Evolutionary conservation across 2,329 filamentous ascomycete genomes (phyloP).

Genomic region (Rutstroemia sp.): DNA sequence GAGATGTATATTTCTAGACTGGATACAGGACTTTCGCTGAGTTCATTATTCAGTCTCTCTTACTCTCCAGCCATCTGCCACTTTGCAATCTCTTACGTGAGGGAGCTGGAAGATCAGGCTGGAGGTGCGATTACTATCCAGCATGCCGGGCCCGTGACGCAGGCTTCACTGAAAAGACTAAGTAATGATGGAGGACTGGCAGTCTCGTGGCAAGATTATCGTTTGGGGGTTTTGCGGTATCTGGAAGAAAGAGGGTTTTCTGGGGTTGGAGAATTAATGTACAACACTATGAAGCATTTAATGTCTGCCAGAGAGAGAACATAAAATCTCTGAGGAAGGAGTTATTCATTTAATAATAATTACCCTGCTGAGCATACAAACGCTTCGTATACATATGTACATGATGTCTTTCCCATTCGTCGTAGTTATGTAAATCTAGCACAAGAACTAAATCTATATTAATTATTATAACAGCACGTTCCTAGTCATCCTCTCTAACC

Average conservation of each 20-base stretch:
- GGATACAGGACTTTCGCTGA: slow-evolving; percentile 40
- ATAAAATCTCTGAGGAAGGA: not conserved
- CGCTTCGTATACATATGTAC: not conserved
- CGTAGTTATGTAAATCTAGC: not conserved
- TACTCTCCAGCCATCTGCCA: slow-evolving; percentile 50
- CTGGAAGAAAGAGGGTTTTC: slow-evolving; percentile 55
- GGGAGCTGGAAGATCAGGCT: slow-evolving; percentile 49
- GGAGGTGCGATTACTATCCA: slow-evolving; percentile 37
- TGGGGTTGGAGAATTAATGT: slow-evolving; percentile 66
- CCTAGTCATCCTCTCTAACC: not conserved
- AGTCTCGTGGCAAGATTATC: slow-evolving; percentile 67
- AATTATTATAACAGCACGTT: slow-evolving; percentile 6
- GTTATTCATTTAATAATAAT: not conserved
- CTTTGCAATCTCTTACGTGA: slow-evolving; percentile 47
- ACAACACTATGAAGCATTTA: slow-evolving; percentile 72
- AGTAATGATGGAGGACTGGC: slow-evolving; percentile 57
- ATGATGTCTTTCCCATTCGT: not conserved
- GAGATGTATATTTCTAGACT: slow-evolving; percentile 42
- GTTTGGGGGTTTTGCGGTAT: slow-evolving; percentile 62
- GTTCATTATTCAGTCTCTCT: slow-evolving; percentile 49
- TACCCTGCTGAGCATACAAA: not conserved
- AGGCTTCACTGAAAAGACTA: slow-evolving; percentile 55
- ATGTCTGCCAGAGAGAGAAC: slow-evolving; percentile 34
- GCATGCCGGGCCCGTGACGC: slow-evolving; percentile 64
- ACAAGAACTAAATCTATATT: not conserved